Evolutionary conservation across 495 filamentous ascomycete species (phyloP).

Genomic region (Gamarada debralockiae): DNA sequence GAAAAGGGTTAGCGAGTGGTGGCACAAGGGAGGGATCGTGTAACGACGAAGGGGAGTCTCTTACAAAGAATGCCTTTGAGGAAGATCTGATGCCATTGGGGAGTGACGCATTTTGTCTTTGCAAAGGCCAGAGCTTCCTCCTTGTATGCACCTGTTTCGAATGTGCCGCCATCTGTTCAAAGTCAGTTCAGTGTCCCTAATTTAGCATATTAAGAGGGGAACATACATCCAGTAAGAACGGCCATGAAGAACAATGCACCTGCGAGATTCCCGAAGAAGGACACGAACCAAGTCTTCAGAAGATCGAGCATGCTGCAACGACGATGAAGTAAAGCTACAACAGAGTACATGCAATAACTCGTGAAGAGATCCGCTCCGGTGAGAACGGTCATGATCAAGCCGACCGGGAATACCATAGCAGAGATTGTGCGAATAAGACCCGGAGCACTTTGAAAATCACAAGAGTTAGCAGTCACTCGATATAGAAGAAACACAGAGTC

Average conservation of each 20-base stretch:
- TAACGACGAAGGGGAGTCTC: neutral
- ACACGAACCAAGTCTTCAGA: conserved; percentile 51
- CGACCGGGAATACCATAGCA: conserved; percentile 55
- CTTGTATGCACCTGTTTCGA: conserved; percentile 47
- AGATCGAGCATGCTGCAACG: conserved; percentile 45
- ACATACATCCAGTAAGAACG: conserved; percentile 55
- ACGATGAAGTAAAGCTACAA: conserved; percentile 49
- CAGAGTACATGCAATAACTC: conserved; percentile 56
- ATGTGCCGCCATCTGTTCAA: conserved; percentile 48
- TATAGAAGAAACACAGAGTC: no score
- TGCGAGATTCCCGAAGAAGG: conserved; percentile 57
- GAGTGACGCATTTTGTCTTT: conserved; percentile 50
- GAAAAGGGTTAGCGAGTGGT: neutral
- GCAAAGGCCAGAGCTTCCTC: conserved; percentile 47
- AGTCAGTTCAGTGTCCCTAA: neutral
- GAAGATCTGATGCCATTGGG: conserved; percentile 56
- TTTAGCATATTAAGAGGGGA: neutral
- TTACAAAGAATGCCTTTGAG: conserved; percentile 53
- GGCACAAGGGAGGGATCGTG: neutral
- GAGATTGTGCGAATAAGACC: conserved; percentile 54
- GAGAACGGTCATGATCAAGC: conserved; percentile 56
- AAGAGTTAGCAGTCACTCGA: no score
- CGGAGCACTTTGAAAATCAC: conserved; percentile 40
- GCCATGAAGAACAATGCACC: conserved; percentile 56
- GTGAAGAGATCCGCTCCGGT: conserved; percentile 58